Evolutionary conservation across 2,329 filamentous ascomycete genomes (phyloP), one percentile per base, ranked within the genome.

Genomic region (Botryotinia convoluta): DNA sequence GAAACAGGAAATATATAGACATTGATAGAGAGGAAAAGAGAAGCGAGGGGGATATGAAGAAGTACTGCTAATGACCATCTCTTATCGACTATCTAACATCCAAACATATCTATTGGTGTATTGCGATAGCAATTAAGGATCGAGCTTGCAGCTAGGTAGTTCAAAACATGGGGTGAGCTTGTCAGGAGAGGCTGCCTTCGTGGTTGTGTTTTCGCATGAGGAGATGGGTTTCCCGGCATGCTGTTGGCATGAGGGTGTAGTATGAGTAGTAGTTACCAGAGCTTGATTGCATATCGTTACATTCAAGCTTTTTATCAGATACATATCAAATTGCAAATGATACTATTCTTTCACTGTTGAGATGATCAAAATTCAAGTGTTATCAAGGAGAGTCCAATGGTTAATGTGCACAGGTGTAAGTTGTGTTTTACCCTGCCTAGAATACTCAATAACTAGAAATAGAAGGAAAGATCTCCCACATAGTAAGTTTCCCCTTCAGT

Each of bases 221-320:
- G 2, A 22, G 20, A 37, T 18, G 10, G 32, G 10, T 37, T 60
- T 37, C 8, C 3, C 20, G 20, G 4, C 20, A 16, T 32, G 10
- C 22, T 26, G 20, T 14, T 60, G 10, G 12, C 1, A 26, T 12
- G 1, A 14, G 26, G 20, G 22, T 26, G 4, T 14, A 54, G 26
- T 5, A 54, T 26, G 14, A 10, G 4, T 20, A 37, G 32, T 3
- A 26, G 10, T 26, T 12, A 61, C 26, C 12, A n/a, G 22, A n/a
- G 26, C 26, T n/a, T 57, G 14, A 20, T 57, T 57, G 7, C n/a
- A 57, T 7, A 32, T 57, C 4, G 6, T 57, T 18, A 16, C 3
- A 3, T 57, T 32, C 7, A 57, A 32, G 6, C 0, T 57, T n/a
- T 14, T 26, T 2, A 26, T n/a, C 1, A 51, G 14, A 32, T 0